phyloP scores from a whole-genome alignment of 106 monocot species.

The Vanilla planifolia region DNA sequence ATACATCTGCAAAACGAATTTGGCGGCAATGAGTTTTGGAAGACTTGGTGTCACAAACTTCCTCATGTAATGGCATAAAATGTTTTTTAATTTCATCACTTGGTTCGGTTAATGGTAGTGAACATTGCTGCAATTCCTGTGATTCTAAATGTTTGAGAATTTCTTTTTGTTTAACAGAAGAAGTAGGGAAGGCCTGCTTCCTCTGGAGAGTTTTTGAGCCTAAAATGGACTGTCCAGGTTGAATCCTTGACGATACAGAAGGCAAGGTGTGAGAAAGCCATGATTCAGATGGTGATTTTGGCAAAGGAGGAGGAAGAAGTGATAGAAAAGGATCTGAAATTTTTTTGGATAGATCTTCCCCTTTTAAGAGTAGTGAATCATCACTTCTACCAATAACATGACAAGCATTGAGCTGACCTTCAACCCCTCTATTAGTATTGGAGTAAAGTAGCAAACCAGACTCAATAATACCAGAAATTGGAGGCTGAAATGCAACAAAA shows the following conservation, averaged over 20 bases:
- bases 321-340: conserved; percentile 5
- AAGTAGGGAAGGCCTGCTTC: conserved; percentile 19
- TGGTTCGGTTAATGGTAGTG: background rate
- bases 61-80: background rate
- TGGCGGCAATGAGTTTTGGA: conserved; percentile 22
- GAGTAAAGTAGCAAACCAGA: conserved; percentile 2
- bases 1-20: conserved; percentile 60
- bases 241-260: conserved; percentile 44
- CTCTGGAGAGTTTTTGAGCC: conserved; percentile 34
- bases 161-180: conserved; percentile 16
- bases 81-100: background rate
- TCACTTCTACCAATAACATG: background rate
- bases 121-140: background rate
- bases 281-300: conserved; percentile 68
- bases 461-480: conserved; percentile 3
- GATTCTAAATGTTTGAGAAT: background rate
- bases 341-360: conserved; percentile 13
- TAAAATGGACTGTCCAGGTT: conserved; percentile 26
- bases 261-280: conserved; percentile 77
- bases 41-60: conserved; percentile 9
- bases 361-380: conserved; percentile 1
- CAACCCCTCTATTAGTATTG: no score
- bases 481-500: background rate
- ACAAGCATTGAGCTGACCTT: background rate
- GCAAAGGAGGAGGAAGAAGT: conserved; percentile 48